Conservation (phyloP, 2,329 filamentous ascomycete genomes). For the Orbilia oligospora region DNA sequence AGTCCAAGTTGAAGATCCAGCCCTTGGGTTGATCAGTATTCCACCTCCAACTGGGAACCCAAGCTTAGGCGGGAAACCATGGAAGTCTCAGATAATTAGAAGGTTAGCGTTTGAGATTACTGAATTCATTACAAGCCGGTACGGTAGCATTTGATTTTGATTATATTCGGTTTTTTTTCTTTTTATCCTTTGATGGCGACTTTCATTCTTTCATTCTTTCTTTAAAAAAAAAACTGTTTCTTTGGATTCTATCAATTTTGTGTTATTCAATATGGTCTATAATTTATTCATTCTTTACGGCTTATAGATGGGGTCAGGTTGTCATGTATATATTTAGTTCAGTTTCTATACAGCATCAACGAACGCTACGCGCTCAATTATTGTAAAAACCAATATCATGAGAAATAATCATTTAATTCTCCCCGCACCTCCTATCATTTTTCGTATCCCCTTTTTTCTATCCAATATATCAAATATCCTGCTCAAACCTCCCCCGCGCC, state of each 20-base stretch:
- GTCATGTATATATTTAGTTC: conserved; percentile 15
- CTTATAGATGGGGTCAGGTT: conserved; percentile 15
- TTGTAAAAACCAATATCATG: conserved; percentile 3
- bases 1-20: conserved; percentile 66
- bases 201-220: background rate
- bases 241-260: background rate
- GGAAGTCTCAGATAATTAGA: conserved; percentile 65
- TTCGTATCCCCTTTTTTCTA: background rate
- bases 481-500: conserved; percentile 31
- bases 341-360: background rate
- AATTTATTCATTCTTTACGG: background rate
- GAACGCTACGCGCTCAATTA: background rate
- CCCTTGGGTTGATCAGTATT: conserved; percentile 74
- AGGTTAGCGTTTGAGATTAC: conserved; percentile 43
- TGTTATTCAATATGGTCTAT: background rate
- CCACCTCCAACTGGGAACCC: conserved; percentile 72
- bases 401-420: background rate
- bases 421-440: no score
- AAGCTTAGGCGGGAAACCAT: conserved; percentile 66
- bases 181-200: background rate
- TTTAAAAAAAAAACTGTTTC: no score
- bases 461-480: background rate
- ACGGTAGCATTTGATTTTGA: conserved; percentile 21
- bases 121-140: conserved; percentile 34
- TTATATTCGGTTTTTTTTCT: background rate